phyloP scores from a whole-genome alignment of 2,329 filamentous ascomycete genomes.

The Pestalotiopsis sp. region DNA sequence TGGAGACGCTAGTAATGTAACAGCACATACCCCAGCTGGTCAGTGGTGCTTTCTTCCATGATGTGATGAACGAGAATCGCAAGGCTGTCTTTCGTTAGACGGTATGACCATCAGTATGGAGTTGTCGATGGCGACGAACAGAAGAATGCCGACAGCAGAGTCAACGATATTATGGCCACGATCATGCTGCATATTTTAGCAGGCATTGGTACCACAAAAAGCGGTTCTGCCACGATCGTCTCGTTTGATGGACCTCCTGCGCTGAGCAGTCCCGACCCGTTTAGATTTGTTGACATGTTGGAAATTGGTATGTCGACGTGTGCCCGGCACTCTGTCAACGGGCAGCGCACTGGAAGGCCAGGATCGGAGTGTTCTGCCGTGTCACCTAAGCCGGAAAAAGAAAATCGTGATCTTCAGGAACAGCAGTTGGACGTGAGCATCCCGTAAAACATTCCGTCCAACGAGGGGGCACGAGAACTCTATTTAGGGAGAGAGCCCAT shows the following conservation, averaged over 20 bases:
- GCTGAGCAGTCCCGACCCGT: neutral
- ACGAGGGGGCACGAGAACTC: neutral
- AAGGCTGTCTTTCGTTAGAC: conserved; percentile 29
- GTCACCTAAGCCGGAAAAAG: neutral
- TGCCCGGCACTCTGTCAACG: neutral
- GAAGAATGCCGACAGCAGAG: conserved; percentile 19
- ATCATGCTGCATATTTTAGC: conserved; percentile 16
- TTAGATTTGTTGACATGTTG: neutral
- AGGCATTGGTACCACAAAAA: conserved; percentile 7
- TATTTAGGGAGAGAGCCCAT: neutral
- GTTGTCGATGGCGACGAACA: conserved; percentile 12
- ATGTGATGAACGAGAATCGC: conserved; percentile 35
- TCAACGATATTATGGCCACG: conserved; percentile 16
- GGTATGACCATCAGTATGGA: neutral
- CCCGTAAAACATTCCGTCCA: neutral
- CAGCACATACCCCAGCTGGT: conserved; percentile 42
- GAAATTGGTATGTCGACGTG: neutral
- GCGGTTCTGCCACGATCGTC: neutral
- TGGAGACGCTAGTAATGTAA: neutral
- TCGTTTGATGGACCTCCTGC: neutral
- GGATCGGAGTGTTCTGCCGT: neutral
- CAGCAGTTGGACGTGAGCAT: neutral
- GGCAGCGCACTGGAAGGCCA: neutral
- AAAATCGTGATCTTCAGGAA: neutral
- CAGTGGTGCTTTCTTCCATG: conserved; percentile 41